Base-by-base conservation (phyloP, 352 stramenopile species). In the Elongisporangium anandrum region DNA sequence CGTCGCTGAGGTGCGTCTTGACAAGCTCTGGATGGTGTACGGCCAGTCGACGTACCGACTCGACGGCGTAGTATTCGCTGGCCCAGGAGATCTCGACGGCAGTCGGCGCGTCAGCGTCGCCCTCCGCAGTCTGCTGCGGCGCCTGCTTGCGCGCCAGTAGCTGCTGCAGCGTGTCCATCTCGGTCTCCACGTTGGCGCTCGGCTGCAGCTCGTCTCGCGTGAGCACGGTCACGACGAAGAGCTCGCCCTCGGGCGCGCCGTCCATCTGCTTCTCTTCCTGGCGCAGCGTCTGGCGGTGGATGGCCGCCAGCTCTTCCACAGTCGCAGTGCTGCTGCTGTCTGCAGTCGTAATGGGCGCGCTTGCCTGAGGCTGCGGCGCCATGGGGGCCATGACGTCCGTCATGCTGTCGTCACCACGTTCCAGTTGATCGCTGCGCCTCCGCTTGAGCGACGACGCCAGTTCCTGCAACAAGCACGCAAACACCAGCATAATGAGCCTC, bases 171-270 rank as follows among this genome's bases (percentile, higher is more conserved):
- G 64, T 57, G 23, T 68, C 19, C 19, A 61, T 29, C 19, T 91
- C 79, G 0, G 55, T 53, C 8, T 63, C 54, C 1, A 68, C 59
- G 15, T 87, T 70, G 0, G 29, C 26, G 16, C 75, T 79, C n/a
- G 70, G 64, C 8, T 52, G 50, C 24, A 91, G 64, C 45, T 91
- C 79, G 7, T 73, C 66, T 0, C 75, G 61, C 15, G 66, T 50
- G 13, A 81, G 70, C 54, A 89, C 71, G 1, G 65, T 82, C 51
- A 89, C 81, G 3, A 81, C 48, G 49, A 83, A 91, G 1, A 91
- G 57, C 49, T 88, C 77, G 17, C 70, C 76, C 24, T 91, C 65
- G 0, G 79, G 81, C 8, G 77, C 77, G 10, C 77, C 81, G 1
- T 84, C 75, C 24, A 84, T 47, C 49, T 38, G 34, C 52, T 77